A percentile compares a stretch with the other conserved stretches of the same genome.
phyloP scores from a whole-genome alignment of 208 protist genomes.

The Acanthamoeba polyphaga region DNA sequence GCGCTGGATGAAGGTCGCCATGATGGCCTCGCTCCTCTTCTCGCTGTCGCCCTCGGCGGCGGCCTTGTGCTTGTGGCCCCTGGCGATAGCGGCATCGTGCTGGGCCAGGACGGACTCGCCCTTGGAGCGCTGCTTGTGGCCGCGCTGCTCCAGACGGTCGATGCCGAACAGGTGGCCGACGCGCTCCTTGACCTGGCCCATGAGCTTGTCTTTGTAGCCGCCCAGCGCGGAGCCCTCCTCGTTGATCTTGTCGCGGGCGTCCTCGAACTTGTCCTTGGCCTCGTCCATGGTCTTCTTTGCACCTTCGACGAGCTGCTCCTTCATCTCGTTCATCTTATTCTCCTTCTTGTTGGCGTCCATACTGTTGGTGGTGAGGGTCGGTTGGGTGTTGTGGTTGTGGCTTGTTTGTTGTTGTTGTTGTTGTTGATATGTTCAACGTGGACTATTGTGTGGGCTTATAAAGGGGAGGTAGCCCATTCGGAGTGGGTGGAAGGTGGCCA shows the following conservation, averaged over 20 bases:
- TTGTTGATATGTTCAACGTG: too few species aligned
- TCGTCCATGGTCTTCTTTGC: slow-evolving; percentile 26
- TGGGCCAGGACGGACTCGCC: not conserved
- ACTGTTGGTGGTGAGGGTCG: not conserved
- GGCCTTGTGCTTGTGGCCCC: not conserved
- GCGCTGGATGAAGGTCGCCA: not conserved
- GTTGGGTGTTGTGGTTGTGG: not conserved
- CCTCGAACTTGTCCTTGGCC: slow-evolving; percentile 13
- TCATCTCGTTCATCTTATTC: not conserved
- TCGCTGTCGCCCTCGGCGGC: not conserved
- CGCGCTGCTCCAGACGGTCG: not conserved
- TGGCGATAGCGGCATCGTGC: not conserved
- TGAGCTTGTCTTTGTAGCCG: slow-evolving; percentile 56
- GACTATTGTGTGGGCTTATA: too few species aligned
- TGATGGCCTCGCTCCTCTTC: not conserved
- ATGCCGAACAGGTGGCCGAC: not conserved
- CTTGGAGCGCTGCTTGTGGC: not conserved
- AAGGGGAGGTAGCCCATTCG: too few species aligned
- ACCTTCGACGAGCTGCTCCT: not conserved
- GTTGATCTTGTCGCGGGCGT: not conserved
- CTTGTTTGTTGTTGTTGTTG: too few species aligned
- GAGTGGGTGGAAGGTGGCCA: too few species aligned
- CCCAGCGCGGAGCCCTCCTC: not conserved
- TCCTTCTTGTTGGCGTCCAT: slow-evolving; percentile 5
- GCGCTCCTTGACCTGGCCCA: slow-evolving; percentile 36